Evolutionary conservation across 805 yeast genomes (phyloP), one percentile per base, ranked within the genome.

Genomic region (Lipomyces anomalus): DNA sequence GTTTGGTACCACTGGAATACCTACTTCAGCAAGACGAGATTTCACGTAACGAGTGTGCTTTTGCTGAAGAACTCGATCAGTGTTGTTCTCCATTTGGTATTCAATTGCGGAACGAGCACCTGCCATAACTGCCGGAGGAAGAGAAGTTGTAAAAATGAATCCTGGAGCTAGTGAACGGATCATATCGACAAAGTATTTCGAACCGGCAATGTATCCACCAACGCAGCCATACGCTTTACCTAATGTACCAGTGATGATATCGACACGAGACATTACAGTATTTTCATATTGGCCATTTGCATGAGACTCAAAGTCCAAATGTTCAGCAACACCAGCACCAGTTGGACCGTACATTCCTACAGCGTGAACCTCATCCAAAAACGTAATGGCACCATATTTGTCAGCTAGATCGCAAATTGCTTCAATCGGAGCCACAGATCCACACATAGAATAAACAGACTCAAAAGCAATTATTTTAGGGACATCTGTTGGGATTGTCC

Each of bases 301-400:
- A 63, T 90, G 95, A 44, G 80, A 79, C 38, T 85, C 85, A 58
- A 88, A 92, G 68, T 92, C 86, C 60, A 84, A 73, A 65, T 92
- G 98, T 68, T 92, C 99, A 39, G 97, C 96, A 44, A 92, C 97
- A 70, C 99, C 99, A 28, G 96, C 98, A 63, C 99, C 99, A 60
- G 85, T 95, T 49, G 99, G 97, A 60, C 99, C 99, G 64, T 92
- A 92, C 82, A 92, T 77, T 45, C 99, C 99, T 38, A 92, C 97
- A 29, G 98, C 97, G 62, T 92, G 99, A 32, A 92, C 99, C 68
- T 92, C 99, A 66, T 92, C 99, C 65, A 92, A 73, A 67, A 92
- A 92, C 24, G 99, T 92, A 59, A 92, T 68, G 38, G 97, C 97
- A 52, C 97, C 97, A 64, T 92, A 92, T 68, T 92, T 87, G 43